These are phyloP conservation scores for Plasmodium blacklocki DNA, from an alignment of 169 alveolate species.

Conservation along the genomic window DNA sequence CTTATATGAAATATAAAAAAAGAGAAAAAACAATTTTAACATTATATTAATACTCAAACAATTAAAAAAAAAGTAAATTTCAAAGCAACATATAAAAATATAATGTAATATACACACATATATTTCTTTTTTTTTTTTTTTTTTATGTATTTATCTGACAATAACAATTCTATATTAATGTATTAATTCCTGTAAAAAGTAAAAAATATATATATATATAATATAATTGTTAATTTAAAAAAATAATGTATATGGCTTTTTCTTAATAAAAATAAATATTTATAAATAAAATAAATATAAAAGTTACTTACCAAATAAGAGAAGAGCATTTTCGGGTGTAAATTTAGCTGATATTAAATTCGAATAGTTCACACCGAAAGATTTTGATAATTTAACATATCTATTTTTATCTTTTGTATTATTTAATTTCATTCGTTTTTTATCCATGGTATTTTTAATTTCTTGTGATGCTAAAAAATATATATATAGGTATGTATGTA, in stretches of 20 bases:
- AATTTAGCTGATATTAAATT: constrained; percentile 72
- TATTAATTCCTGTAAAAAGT: constrained; percentile 30
- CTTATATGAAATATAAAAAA: too few species aligned
- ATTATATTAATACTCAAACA: too few species aligned
- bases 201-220: neutral
- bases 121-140: too few species aligned
- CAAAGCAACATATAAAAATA: too few species aligned
- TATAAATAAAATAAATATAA: constrained; percentile 10
- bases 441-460: constrained; percentile 20
- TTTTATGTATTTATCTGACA: too few species aligned
- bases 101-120: too few species aligned
- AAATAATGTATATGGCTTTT: neutral
- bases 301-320: constrained; percentile 42
- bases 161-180: constrained; percentile 17
- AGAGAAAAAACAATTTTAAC: too few species aligned
- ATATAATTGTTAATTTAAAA: neutral
- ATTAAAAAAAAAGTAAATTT: too few species aligned
- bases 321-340: constrained; percentile 74
- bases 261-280: neutral
- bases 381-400: constrained; percentile 59
- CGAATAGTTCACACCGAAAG: constrained; percentile 68
- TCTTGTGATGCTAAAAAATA: constrained; percentile 47
- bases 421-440: constrained; percentile 44
- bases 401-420: constrained; percentile 12
- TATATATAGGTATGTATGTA: neutral